Percentiles rank a stretch among this genome's conserved stretches.
These are phyloP conservation scores for Lactarius indigo DNA, from an alignment of 768 basidiomycete genomes.

Conservation along the genomic window DNA sequence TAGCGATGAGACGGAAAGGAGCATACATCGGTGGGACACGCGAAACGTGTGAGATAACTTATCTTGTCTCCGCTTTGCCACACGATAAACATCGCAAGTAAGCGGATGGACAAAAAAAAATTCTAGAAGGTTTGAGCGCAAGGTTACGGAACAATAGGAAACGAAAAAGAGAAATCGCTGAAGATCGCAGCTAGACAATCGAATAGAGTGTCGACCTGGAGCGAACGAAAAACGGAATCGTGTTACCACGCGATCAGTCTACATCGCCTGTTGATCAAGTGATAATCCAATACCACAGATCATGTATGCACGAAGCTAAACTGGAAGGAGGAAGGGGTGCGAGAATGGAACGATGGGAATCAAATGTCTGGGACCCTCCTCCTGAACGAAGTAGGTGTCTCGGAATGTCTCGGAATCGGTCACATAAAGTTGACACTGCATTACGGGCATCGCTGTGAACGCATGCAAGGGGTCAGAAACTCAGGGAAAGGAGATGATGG, in stretches of 20 bases:
- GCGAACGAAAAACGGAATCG: background rate
- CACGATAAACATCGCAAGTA: slow-evolving; percentile 14
- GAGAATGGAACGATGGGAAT: background rate
- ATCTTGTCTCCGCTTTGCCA: slow-evolving; percentile 1
- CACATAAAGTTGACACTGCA: background rate
- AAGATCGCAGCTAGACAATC: background rate
- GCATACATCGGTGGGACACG: background rate
- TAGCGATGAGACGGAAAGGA: background rate
- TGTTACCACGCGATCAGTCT: background rate
- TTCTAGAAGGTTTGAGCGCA: background rate
- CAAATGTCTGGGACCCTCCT: background rate
- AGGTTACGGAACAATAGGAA: background rate
- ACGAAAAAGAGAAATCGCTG: background rate
- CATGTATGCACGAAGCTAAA: background rate
- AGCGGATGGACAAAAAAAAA: background rate
- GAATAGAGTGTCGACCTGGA: background rate
- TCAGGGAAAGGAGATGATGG: slow-evolving; percentile 3
- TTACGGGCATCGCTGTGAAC: background rate
- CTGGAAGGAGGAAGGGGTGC: background rate
- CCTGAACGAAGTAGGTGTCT: background rate
- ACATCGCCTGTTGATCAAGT: background rate
- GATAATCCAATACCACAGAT: slow-evolving; percentile 3
- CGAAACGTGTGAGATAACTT: slow-evolving; percentile 1
- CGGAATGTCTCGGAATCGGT: background rate
- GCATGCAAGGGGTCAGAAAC: background rate